Evolutionary conservation across 768 basidiomycete species (phyloP), one percentile per base, ranked within the genome.

Genomic region (Boletales sp.): DNA sequence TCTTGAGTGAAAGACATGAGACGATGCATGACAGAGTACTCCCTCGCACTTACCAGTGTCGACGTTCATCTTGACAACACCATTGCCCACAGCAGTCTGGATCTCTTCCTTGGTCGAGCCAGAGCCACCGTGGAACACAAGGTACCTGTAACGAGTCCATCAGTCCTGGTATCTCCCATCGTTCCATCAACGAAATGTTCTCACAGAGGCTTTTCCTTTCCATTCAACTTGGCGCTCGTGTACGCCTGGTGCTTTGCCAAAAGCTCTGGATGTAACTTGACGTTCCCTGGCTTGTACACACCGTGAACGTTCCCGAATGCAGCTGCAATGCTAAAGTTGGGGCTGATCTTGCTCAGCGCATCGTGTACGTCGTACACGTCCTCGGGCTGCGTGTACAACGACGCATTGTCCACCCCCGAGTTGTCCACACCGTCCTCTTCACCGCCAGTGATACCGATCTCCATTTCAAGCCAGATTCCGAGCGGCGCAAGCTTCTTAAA

Each of bases 371-470:
- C 94, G 62, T 76, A 95, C 62, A 99, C 84, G 60, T 99, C 95
- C 61, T 92, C 87, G 35, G 97, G 94, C 71, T 99, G 97, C 24
- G 97, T 99, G 80, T 99, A 99, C 63, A 98, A 77, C 52, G 81
- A 80, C 40, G 85, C 76, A 73, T 98, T 99, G 75, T 99, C 97
- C 54, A 93, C 93, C 37, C 77, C 83, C 40, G 92, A 87, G 80
- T 99, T 99, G 75, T 99, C 95, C 43, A 99, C 97, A 67, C 97
- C 95, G 65, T 98, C 97, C 70, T 99, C 97, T 71, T 99, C 97
- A 62, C 97, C 97, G 64, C 97, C 97, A 44, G 97, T 99, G 73
- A 99, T 98, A 65, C 97, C 97, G 69, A 99, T 99, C 74, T 99
- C 97, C 97, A 99, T 99, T 81, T 99, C 97, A 69, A 99, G 91